phyloP scores from a whole-genome alignment of 805 yeast species.

The Ogataea chonburiensis region DNA sequence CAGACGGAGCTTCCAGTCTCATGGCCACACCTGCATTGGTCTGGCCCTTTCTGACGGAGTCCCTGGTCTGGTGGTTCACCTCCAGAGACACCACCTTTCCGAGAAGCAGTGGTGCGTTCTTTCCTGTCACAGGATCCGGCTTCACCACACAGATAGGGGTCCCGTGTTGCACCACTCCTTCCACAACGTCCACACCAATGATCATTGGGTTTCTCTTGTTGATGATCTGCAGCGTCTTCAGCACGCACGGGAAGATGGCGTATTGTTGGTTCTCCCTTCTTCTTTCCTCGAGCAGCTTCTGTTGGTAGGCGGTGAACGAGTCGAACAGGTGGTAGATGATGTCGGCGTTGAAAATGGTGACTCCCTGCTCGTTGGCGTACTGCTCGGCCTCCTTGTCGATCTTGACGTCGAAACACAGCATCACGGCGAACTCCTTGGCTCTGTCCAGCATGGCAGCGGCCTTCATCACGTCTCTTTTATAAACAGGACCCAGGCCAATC shows the following conservation, averaged over 20 bases:
- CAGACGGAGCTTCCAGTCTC: constrained; percentile 90
- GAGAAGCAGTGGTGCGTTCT: constrained; percentile 63
- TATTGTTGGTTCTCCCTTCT: constrained; percentile 83
- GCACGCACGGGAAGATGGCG: constrained; percentile 93
- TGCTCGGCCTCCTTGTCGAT: constrained; percentile 98
- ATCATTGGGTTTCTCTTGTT: constrained; percentile 99
- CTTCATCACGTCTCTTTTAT: constrained; percentile 96
- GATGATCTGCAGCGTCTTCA: constrained; percentile 92
- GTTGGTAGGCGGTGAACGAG: constrained; percentile 89
- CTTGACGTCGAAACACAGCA: constrained; percentile 97
- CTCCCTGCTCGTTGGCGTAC: constrained; percentile 90
- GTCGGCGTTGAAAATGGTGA: constrained; percentile 92
- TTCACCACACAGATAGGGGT: constrained; percentile 96
- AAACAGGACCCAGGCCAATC: constrained; percentile 97
- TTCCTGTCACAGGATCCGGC: constrained; percentile 80
- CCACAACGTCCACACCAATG: constrained; percentile 95
- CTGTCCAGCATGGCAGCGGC: constrained; percentile 96
- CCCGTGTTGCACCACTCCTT: constrained; percentile 86
- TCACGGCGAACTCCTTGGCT: constrained; percentile 94
- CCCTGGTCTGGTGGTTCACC: constrained; percentile 87
- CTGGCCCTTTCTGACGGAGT: constrained; percentile 86
- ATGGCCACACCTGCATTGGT: constrained; percentile 98
- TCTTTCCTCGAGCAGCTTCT: constrained; percentile 81
- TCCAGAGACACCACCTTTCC: constrained; percentile 94
- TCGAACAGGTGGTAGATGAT: constrained; percentile 96